Conservation (phyloP, 2,329 filamentous ascomycete genomes). For the Stachybotrys chartarum region DNA sequence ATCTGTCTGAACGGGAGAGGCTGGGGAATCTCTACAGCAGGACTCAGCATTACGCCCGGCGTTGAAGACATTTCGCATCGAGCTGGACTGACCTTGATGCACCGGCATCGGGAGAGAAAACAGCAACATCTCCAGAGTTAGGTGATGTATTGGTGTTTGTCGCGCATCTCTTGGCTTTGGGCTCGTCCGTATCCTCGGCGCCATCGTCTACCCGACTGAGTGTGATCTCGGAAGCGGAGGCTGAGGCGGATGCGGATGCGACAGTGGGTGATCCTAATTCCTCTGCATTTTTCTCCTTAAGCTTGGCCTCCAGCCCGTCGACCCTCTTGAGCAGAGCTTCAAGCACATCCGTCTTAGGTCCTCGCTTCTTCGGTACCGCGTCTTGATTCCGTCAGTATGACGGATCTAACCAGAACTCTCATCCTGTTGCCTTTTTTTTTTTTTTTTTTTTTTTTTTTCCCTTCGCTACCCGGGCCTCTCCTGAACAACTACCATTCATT, state of each 20-base stretch:
- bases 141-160: not conserved
- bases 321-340: conserved; percentile 80
- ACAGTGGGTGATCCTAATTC: conserved; percentile 10
- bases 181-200: conserved; percentile 14
- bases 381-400: conserved; percentile 40
- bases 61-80: not conserved
- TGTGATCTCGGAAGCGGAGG: conserved; percentile 3
- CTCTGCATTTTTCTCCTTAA: conserved; percentile 58
- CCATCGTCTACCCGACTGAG: not conserved
- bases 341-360: conserved; percentile 82
- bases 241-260: conserved; percentile 7
- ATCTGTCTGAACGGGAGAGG: conserved; percentile 46
- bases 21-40: conserved; percentile 34
- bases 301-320: conserved; percentile 73
- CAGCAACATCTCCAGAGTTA: conserved; percentile 2
- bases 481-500: too few relatives aligned
- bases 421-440: too few relatives aligned
- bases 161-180: conserved; percentile 12
- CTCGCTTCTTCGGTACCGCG: conserved; percentile 82
- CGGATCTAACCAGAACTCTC: too few relatives aligned
- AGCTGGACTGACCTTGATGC: not conserved
- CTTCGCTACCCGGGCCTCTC: too few relatives aligned
- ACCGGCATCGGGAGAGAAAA: conserved; percentile 2
- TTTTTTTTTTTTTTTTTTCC: too few relatives aligned
- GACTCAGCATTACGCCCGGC: not conserved